phyloP scores from a whole-genome alignment of 2,329 filamentous ascomycete species.

The Huntiella savannae region DNA sequence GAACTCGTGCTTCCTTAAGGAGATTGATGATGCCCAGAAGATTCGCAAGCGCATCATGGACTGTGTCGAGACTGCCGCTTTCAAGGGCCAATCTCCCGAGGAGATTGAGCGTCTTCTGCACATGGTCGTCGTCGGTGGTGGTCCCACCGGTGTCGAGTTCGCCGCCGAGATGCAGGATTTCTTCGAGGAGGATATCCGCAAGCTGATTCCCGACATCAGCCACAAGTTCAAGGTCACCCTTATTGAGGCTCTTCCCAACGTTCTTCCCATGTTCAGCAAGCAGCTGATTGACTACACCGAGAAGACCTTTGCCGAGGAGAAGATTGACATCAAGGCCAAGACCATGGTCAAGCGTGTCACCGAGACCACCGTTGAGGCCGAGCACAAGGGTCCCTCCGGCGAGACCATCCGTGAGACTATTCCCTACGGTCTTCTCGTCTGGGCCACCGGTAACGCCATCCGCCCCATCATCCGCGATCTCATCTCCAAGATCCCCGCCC shows the following conservation, averaged over 20 bases:
- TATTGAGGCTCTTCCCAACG: slow-evolving; percentile 90
- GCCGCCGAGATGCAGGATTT: slow-evolving; percentile 97
- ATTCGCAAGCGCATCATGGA: slow-evolving; percentile 99
- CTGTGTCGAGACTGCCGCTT: slow-evolving; percentile 92
- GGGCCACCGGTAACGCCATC: slow-evolving; percentile 93
- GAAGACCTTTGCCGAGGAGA: slow-evolving; percentile 96
- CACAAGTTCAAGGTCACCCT: slow-evolving; percentile 94
- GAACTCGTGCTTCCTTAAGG: slow-evolving; percentile 95
- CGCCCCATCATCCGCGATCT: slow-evolving; percentile 80
- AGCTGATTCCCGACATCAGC: slow-evolving; percentile 90
- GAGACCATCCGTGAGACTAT: slow-evolving; percentile 64
- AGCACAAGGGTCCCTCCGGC: slow-evolving; percentile 63
- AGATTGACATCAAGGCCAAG: slow-evolving; percentile 93
- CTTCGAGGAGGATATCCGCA: slow-evolving; percentile 94
- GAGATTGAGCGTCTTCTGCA: slow-evolving; percentile 89
- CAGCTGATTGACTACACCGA: slow-evolving; percentile 98
- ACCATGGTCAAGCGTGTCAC: slow-evolving; percentile 98
- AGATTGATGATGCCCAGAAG: slow-evolving; percentile 85
- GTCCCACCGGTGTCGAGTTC: slow-evolving; percentile 94
- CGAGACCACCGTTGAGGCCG: slow-evolving; percentile 79
- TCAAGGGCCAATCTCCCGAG: slow-evolving; percentile 81
- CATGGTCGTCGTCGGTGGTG: slow-evolving; percentile 92
- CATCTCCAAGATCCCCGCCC: slow-evolving; percentile 77
- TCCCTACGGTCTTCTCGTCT: slow-evolving; percentile 89
- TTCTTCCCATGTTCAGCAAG: slow-evolving; percentile 96